These are phyloP conservation scores for Starmerella lactis-condensi DNA, from an alignment of 805 yeast species.

Conservation along the genomic window DNA sequence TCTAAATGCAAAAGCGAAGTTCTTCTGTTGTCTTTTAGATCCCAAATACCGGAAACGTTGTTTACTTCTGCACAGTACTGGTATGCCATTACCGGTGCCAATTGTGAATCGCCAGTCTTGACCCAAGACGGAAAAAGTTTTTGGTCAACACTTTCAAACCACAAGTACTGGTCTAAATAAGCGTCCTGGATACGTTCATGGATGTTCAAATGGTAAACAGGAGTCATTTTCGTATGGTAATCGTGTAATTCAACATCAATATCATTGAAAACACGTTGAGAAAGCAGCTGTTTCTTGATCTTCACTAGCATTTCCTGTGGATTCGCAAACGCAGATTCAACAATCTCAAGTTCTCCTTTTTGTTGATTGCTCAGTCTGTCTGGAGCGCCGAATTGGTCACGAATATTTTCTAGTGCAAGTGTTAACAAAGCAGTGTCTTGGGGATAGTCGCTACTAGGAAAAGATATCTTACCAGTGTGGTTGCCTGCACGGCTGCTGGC, in stretches of 20 bases:
- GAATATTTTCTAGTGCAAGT: conserved; percentile 72
- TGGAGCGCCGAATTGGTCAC: conserved; percentile 39
- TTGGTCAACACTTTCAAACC: conserved; percentile 87
- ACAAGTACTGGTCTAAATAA: conserved; percentile 79
- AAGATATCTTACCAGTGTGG: conserved; percentile 69
- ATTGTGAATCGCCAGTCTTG: conserved; percentile 84
- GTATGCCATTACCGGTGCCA: conserved; percentile 78
- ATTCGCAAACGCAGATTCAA: conserved; percentile 91
- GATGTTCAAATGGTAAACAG: conserved; percentile 79
- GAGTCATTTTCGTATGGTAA: conserved; percentile 61
- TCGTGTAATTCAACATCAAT: conserved; percentile 80
- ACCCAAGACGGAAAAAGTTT: conserved; percentile 88
- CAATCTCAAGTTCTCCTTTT: conserved; percentile 78
- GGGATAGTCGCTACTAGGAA: conserved; percentile 80
- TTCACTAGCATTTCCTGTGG: conserved; percentile 85
- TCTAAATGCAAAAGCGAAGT: conserved; percentile 71
- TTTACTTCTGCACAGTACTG: conserved; percentile 90
- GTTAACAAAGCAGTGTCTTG: conserved; percentile 83
- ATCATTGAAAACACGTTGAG: conserved; percentile 86
- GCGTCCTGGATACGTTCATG: conserved; percentile 92
- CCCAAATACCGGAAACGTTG: conserved; percentile 65
- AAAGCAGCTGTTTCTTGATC: conserved; percentile 59
- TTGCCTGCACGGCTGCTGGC: neutral
- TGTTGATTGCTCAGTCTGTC: conserved; percentile 68
- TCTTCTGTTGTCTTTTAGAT: conserved; percentile 49